Evolutionary conservation across 2,329 filamentous ascomycete genomes (phyloP), one percentile per base, ranked within the genome.

Genomic region (Talaromyces sp.): DNA sequence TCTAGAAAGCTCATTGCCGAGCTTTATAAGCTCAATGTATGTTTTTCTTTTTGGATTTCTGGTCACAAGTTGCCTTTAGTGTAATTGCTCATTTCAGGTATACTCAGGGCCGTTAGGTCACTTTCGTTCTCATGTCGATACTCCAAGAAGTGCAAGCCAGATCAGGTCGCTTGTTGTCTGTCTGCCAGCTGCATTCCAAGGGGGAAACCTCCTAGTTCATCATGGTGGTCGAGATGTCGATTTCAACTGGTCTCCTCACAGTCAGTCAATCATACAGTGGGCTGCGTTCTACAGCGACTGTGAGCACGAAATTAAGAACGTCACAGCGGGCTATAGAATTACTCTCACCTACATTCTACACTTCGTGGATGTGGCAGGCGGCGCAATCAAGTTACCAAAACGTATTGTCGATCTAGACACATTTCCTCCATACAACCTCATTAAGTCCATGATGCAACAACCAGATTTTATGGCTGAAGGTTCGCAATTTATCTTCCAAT

Each of bases 291-390:
- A 76, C 37, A 73, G 71, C 21, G 74, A 76, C 60, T 75, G 73
- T 52, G 71, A 74, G 59, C 73, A 76, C 61, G 73, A 77, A 37
- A 75, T 77, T 1, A 67, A 79, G 0, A 76, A 80, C 14, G 79
- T 88, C 5, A 81, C 72, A 0, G 66, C 72, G 1, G 84, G 84
- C 0, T 77, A 87, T 62, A 80, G 83, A 0, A 65, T 88, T 16
- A 87, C 83, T 0, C 69, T 88, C 23, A 87, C 84, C 0, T 87
- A 88, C 72, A 87, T 87, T 63, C 73, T 88, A 1, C 85, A 79
- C 65, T 71, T 77, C 11, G 72, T 73, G 1, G 69, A 73, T 23
- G 72, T 76, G 4, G 68, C 72, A n/a, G 75, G 73, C 8, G 67
- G 57, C 18, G 42, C 42, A 59, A 46, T 59, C n/a, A 37, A 4